Evolutionary conservation across 2,329 filamentous ascomycete genomes (phyloP), one percentile per base, ranked within the genome.

Genomic region (Xylaria sp.): DNA sequence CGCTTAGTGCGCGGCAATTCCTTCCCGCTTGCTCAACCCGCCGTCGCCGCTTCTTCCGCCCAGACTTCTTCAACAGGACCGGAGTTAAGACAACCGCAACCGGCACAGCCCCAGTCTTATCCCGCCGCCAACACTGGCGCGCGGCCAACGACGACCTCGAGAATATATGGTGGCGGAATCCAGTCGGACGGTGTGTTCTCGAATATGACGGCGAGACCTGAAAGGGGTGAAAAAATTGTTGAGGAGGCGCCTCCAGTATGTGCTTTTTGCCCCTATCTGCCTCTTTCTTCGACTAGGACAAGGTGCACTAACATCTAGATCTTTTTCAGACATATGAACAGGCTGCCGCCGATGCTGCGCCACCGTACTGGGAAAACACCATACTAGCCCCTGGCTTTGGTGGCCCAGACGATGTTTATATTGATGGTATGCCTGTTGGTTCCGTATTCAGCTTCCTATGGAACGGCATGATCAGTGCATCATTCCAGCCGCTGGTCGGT

Each of bases 361-460:
- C 96, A 0, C 96, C 96, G 0, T 99, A 99, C 81, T 99, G 96
- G 96, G 96, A 99, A 83, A 99, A 96, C 5, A 98, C 96, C 0
- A 97, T 99, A 71, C 87, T 99, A 58, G 95, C 94, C 0, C 96
- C 96, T 0, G 96, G 95, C 62, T 89, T 96, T 71, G 92, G 92
- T 59, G 92, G 92, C n/a, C 89, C 90, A 44, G 94, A 98, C 77
- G 96, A 99, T 79, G 95, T 99, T 54, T 99, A 96, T 76, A 92
- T 99, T 64, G 96, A 99, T 77, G 96, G 96, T 74, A 90, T 99
- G 76, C 94, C 96, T 2, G 96, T 96, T 60, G 93, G 93, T 70
- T 94, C 92, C 55, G 83, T 96, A 68, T 96, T 96, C 81, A 91
- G 89, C 68, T 96, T 96, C 75, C 83, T 95, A 72, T 96, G 93